Evolutionary conservation across 768 basidiomycete species (phyloP), one percentile per base, ranked within the genome.

Genomic region (Hericium erinaceus): DNA sequence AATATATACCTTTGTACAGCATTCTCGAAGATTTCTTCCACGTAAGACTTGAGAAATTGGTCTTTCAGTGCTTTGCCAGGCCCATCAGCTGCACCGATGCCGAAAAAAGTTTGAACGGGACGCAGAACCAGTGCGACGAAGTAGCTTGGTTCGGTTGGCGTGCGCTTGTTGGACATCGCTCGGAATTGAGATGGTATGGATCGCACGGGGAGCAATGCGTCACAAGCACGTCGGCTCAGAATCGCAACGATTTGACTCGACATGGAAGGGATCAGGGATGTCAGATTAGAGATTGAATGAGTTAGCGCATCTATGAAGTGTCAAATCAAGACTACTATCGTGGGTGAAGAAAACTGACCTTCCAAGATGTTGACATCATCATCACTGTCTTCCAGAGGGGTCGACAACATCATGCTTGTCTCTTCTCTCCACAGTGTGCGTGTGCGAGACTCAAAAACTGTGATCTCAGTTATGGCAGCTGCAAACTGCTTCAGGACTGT

Each of bases 111-210:
- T 62, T 83, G 86, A 39, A 95, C 68, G 0, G 97, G 92, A 28
- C 85, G 85, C 38, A 98, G 75, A 57, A 98, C 85, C 38, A 81
- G 77, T 1, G 82, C 73, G 2, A 98, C 82, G 65, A 95, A 98
- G 68, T 91, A 86, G 66, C 93, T 97, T 22, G 92, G 83, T 66
- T 89, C 89, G 13, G 77, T 80, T 1, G 91, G 85, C 60, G 75
- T 72, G 4, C 82, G 81, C 67, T 85, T 85, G 69, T 80, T 83
- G 54, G 87, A 80, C 84, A 86, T 85, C 15, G 90, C 90, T 54
- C 95, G 80, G 64, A 95, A 90, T 64, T 98, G 94, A 0, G 89
- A 86, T 1, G 92, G 92, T 65, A 98, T 89, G 0, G 89, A 87
- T 51, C 90, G 81, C 58, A 98, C 89, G 13, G 88, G 84, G 33